Percentiles rank a stretch among this genome's conserved stretches.
phyloP scores from a whole-genome alignment of 306 rosid species.

The Malus domestica region DNA sequence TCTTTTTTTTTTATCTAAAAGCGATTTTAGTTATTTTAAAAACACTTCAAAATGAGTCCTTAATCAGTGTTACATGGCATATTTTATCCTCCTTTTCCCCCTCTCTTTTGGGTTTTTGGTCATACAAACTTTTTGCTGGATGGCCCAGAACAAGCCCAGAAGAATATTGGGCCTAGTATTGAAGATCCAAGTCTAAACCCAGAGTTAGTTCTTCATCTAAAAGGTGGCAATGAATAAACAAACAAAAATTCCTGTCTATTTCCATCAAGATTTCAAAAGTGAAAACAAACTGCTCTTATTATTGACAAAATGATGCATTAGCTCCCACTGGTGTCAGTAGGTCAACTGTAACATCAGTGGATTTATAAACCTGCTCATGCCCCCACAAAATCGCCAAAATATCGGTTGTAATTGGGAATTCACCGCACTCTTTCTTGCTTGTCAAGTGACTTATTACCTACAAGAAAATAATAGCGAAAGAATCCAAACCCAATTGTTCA shows the following conservation, averaged over 20 bases:
- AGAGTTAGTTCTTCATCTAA: not conserved
- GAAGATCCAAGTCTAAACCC: not conserved
- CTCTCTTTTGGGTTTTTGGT: not conserved
- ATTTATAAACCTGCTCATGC: not conserved
- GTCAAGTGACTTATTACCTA: not conserved
- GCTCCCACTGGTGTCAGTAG: not conserved
- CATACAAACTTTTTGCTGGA: not conserved
- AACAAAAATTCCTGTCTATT: not conserved
- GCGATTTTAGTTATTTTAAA: too few species aligned
- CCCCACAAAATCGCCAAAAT: not conserved
- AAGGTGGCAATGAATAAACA: not conserved
- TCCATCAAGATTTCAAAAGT: not conserved
- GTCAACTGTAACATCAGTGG: not conserved
- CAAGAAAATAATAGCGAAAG: not conserved
- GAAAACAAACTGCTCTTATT: not conserved
- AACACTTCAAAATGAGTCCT: too few species aligned
- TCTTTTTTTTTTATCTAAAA: too few species aligned
- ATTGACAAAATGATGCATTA: constrained; percentile 5
- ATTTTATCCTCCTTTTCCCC: not conserved
- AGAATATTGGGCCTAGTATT: not conserved
- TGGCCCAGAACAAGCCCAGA: not conserved
- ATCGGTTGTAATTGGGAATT: not conserved
- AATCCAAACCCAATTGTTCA: not conserved
- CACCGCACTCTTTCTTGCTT: not conserved
- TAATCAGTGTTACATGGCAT: too few species aligned